phyloP scores from a whole-genome alignment of 805 yeast genomes.

The Priceomyces medius region DNA sequence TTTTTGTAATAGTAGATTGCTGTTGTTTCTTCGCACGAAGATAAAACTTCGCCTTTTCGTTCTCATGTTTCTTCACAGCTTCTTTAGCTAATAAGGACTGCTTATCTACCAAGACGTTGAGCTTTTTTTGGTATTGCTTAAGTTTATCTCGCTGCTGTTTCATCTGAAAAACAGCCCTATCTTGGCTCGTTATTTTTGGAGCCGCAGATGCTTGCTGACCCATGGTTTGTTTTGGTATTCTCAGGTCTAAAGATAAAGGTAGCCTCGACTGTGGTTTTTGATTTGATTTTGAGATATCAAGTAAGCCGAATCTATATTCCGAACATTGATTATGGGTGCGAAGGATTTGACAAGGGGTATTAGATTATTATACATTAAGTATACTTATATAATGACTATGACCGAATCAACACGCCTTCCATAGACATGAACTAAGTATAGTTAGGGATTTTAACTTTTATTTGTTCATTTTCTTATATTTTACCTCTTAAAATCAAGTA shows the following conservation, averaged over 20 bases:
- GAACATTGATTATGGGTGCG: conserved; percentile 4
- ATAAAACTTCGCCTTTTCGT: conserved; percentile 63
- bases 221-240: conserved; percentile 22
- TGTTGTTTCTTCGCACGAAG: conserved; percentile 81
- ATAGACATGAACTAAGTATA: neutral
- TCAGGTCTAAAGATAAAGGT: neutral
- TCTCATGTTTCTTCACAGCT: conserved; percentile 53
- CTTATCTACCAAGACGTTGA: conserved; percentile 53
- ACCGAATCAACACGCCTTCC: too few species aligned
- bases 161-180: conserved; percentile 79
- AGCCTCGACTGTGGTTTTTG: neutral
- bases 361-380: too few species aligned
- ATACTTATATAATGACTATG: neutral
- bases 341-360: too few species aligned
- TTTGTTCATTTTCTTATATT: too few species aligned
- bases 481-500: too few species aligned
- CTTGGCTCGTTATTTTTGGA: conserved; percentile 76
- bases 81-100: conserved; percentile 63
- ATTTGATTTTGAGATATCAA: neutral
- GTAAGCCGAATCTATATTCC: neutral
- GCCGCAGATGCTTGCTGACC: conserved; percentile 46
- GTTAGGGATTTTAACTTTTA: neutral
- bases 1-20: conserved; percentile 62
- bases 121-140: conserved; percentile 64
- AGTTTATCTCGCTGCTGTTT: conserved; percentile 87